Base-by-base conservation (phyloP, 495 filamentous ascomycete genomes). In the Cercophora newfieldiana region DNA sequence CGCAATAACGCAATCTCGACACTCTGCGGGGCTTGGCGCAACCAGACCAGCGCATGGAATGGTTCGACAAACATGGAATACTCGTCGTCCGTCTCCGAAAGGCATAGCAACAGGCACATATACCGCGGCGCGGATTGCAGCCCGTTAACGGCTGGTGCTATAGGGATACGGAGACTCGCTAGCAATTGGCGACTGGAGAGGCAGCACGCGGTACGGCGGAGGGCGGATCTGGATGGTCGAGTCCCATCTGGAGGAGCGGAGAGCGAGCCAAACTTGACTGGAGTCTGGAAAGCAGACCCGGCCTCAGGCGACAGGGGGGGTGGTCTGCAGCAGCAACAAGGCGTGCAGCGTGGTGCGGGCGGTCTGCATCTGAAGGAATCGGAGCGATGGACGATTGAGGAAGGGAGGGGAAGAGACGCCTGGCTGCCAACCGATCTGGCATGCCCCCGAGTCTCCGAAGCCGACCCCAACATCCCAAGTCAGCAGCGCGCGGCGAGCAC, bases 51-150 rank as follows among this genome's bases (percentile, higher is more conserved):
- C 49, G 33, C 54, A 26, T 63, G 62, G 65, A 73, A 66, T 65
- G 63, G 60, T 62, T 63, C 63, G 58, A 67, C 68, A 64, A 69
- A 72, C 66, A 69, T 66, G 66, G 66, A 66, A 69, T n/a, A 25
- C 33, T 58, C 51, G 33, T 61, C 48, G 51, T 73, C 71, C 67
- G 72, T 67, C 61, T 59, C 67, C 57, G 51, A 33, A 48, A 60
- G 22, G 62, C 67, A 75, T 75, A 71, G 53, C 63, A 73, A 63
- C 70, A 75, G 74, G 68, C 74, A 70, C 69, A 70, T 74, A 71
- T 72, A 70, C 67, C 64, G 48, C 49, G 64, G 64, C 29, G 60
- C 63, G 67, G 53, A 59, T 65, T 71, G 70, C 37, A 61, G 68
- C 37, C 53, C 37, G 37, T 44, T 44, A 44, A 44, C 61, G 60